Percentiles rank a stretch among this genome's conserved stretches.
These are phyloP conservation scores for Articulospora tetracladia DNA, from an alignment of 495 filamentous ascomycete species.

Conservation along the genomic window DNA sequence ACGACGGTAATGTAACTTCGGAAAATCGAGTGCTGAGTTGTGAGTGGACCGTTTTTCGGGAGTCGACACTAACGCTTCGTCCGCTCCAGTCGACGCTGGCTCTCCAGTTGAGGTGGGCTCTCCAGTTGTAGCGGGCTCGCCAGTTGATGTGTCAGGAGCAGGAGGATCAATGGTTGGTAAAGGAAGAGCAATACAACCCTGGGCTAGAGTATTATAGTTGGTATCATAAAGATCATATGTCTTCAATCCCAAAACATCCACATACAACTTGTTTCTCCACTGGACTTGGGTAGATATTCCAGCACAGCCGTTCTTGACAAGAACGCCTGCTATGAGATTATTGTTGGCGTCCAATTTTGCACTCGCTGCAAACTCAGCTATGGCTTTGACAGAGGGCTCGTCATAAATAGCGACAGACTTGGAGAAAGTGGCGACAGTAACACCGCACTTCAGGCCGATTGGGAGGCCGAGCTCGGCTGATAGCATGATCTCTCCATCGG, in stretches of 20 bases:
- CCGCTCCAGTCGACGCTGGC: too few species aligned
- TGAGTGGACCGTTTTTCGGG: neutral
- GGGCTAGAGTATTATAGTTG: slow-evolving; percentile 8
- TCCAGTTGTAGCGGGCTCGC: too few species aligned
- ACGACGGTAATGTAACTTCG: neutral
- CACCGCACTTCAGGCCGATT: slow-evolving; percentile 14
- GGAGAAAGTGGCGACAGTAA: slow-evolving; percentile 14
- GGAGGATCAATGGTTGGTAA: neutral
- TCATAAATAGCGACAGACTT: slow-evolving; percentile 43
- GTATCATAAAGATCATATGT: slow-evolving; percentile 15
- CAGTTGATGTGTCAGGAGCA: too few species aligned
- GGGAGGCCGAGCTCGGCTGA: slow-evolving; percentile 16
- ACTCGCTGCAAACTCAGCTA: slow-evolving; percentile 5
- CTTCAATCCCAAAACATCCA: slow-evolving; percentile 12
- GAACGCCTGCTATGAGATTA: slow-evolving; percentile 3
- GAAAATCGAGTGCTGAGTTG: neutral
- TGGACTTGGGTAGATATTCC: slow-evolving; percentile 19
- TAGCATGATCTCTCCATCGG: slow-evolving; percentile 18
- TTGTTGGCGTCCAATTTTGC: neutral
- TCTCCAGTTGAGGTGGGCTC: too few species aligned
- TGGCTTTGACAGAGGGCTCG: slow-evolving; percentile 24
- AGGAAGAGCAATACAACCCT: slow-evolving; percentile 9
- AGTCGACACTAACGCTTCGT: too few species aligned
- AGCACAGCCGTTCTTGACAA: slow-evolving; percentile 16
- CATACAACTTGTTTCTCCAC: slow-evolving; percentile 12